These are phyloP conservation scores for Rhodotorula sp. DNA, from an alignment of 1,284 basidiomycete genomes.

Conservation along the genomic window DNA sequence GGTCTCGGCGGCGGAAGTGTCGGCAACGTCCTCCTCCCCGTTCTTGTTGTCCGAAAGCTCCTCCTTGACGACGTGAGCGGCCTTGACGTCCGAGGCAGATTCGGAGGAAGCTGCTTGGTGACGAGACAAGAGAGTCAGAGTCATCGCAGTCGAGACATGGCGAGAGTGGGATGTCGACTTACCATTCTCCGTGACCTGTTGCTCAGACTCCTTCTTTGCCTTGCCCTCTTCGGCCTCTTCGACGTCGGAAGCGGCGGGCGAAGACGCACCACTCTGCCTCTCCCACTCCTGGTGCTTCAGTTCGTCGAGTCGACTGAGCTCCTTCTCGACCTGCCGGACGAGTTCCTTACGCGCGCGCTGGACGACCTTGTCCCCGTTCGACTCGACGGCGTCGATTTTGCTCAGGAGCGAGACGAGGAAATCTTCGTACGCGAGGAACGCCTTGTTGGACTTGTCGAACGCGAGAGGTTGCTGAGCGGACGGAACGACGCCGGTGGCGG, in stretches of 20 bases:
- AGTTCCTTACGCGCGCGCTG: constrained; percentile 60
- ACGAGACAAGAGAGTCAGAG: not conserved
- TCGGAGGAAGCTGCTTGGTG: not conserved
- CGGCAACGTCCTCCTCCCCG: not conserved
- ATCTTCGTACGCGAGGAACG: constrained; percentile 61
- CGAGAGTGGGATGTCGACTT: too few relatives aligned
- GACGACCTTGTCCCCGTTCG: constrained; percentile 60
- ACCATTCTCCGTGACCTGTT: too few relatives aligned
- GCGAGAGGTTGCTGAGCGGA: constrained; percentile 47
- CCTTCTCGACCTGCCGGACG: constrained; percentile 63
- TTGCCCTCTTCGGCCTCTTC: not conserved
- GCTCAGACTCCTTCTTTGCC: not conserved
- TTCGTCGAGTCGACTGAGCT: constrained; percentile 58
- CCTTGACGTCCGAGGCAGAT: not conserved
- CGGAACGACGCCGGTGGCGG: not conserved
- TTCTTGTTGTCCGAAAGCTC: too few relatives aligned
- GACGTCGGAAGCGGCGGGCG: not conserved
- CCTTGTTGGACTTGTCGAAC: constrained; percentile 60
- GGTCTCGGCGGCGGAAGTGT: not conserved
- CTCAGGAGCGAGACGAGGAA: constrained; percentile 62
- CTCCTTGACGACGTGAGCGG: not conserved
- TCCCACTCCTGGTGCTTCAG: constrained; percentile 51
- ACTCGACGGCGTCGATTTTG: constrained; percentile 65
- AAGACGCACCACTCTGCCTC: constrained; percentile 8
- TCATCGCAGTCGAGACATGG: not conserved